Evolutionary conservation across 345 rosid species (phyloP).

Genomic region (Eucalyptus victrix): DNA sequence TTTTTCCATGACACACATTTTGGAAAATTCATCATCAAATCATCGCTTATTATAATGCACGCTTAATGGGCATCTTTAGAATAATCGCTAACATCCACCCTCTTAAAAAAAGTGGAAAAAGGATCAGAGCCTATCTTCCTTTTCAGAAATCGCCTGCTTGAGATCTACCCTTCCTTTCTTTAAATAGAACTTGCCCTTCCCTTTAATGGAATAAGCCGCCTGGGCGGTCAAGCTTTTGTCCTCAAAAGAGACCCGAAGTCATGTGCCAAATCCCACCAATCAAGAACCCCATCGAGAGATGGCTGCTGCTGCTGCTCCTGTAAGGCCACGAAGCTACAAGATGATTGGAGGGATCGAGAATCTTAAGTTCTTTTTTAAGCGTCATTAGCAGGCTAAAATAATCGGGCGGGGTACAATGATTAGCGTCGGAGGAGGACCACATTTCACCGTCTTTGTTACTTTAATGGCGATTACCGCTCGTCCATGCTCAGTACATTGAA

Average conservation of each 20-base stretch:
- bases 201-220: background rate
- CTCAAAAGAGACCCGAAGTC: background rate
- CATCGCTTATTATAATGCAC: background rate
- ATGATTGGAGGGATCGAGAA: background rate
- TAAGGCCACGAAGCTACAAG: background rate
- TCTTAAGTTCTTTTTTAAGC: too few relatives aligned
- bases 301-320: background rate
- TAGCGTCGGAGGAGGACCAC: background rate
- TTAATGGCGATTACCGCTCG: background rate
- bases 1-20: background rate
- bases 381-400: background rate
- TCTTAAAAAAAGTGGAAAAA: background rate
- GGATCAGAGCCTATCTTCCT: background rate
- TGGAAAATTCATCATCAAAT: background rate
- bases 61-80: background rate
- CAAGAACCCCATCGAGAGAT: background rate
- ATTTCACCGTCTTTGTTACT: background rate
- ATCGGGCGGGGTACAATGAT: background rate
- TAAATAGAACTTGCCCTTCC: background rate
- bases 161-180: background rate
- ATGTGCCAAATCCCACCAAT: background rate
- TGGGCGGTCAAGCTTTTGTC: background rate
- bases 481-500: background rate
- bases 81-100: background rate
- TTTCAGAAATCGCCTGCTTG: background rate